Conservation (phyloP, 2,329 filamentous ascomycete genomes). For the Trichoderma breve region DNA sequence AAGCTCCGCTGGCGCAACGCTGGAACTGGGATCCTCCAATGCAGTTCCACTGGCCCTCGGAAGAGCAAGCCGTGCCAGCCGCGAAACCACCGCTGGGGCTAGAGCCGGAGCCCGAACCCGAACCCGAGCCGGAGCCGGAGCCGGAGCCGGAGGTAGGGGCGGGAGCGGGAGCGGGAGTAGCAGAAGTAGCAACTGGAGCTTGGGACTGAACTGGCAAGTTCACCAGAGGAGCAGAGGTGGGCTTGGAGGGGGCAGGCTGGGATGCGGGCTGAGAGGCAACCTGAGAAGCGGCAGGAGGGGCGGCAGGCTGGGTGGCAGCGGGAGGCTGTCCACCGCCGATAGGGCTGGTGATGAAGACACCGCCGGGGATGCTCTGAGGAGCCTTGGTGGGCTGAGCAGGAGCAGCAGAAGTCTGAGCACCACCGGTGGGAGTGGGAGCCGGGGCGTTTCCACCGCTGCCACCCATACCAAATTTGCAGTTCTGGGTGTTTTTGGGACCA, state of each 20-base stretch:
- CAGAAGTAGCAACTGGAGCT: constrained; percentile 21
- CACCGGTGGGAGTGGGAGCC: no score
- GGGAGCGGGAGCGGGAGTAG: constrained; percentile 25
- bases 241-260: constrained; percentile 13
- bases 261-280: constrained; percentile 21
- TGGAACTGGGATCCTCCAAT: constrained; percentile 51
- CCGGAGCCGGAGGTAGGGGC: constrained; percentile 24
- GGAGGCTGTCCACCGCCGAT: constrained; percentile 22
- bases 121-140: constrained; percentile 20
- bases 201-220: constrained; percentile 22
- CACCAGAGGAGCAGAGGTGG: constrained; percentile 10
- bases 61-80: constrained; percentile 45
- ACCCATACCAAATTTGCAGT: no score
- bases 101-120: constrained; percentile 4
- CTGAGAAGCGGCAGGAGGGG: constrained; percentile 17
- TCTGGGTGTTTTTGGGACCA: constrained; percentile 12
- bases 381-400: not conserved
- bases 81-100: constrained; percentile 32
- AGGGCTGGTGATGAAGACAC: constrained; percentile 40
- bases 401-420: no score
- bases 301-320: constrained; percentile 22
- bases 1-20: constrained; percentile 52
- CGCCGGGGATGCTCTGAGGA: constrained; percentile 32
- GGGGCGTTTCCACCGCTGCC: no score
- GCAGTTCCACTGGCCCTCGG: constrained; percentile 55